Evolutionary conservation across 495 filamentous ascomycete species (phyloP).

Genomic region (Penicillium samsonianum): DNA sequence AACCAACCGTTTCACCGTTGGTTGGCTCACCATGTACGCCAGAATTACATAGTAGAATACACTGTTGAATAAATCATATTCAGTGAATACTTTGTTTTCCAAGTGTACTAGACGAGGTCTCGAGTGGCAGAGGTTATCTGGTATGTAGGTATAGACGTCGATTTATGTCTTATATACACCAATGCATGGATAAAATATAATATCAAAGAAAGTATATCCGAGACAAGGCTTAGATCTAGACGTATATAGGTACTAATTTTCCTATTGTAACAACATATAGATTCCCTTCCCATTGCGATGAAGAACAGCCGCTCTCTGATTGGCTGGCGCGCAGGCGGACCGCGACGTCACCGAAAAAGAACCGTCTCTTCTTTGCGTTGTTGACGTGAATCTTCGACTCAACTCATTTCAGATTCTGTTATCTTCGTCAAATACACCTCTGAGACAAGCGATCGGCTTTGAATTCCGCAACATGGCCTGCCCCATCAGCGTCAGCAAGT

Average conservation of each 20-base stretch:
- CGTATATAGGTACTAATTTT: neutral
- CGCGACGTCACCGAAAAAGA: slow-evolving; percentile 23
- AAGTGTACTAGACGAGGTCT: too few relatives aligned
- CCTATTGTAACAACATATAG: neutral
- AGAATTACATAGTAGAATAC: too few relatives aligned
- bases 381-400: slow-evolving; percentile 1
- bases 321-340: slow-evolving; percentile 18
- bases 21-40: too few relatives aligned
- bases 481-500: slow-evolving; percentile 75
- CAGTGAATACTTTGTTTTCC: too few relatives aligned
- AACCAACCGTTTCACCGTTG: too few relatives aligned
- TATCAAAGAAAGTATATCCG: neutral
- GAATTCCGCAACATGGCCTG: slow-evolving; percentile 58
- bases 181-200: neutral
- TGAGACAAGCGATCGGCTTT: neutral
- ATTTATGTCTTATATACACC: neutral
- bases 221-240: neutral
- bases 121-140: neutral
- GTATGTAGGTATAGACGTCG: neutral
- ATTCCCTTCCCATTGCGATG: slow-evolving; percentile 1
- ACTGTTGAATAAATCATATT: too few relatives aligned
- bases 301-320: slow-evolving; percentile 23
- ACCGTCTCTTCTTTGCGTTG: neutral
- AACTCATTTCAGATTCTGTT: neutral
- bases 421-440: neutral